Base-by-base conservation (phyloP, 257 asterid genomes). In the Fraxinus cuspidata region DNA sequence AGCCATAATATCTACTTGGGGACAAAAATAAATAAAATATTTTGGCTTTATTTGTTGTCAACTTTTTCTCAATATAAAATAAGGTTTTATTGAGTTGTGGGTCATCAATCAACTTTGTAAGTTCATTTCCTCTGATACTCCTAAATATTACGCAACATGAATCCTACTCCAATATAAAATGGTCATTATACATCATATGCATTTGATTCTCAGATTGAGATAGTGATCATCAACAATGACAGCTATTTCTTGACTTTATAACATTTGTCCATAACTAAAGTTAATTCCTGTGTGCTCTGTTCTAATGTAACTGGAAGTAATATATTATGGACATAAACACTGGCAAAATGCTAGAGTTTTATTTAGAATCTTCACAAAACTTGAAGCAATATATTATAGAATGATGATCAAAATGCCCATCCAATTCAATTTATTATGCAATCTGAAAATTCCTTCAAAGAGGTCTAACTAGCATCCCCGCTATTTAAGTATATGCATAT, bases 161-260 rank as follows among this genome's bases (percentile, higher is more conserved):
- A 32, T 56, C 40, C 13, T 23, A 38, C 64, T 42, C 49, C 47
- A 21, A 37, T 37, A 16, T 67, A 25, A 56, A 25, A 25, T 75
- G 19, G 58, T 71, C 76, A 70, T 42, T 73, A 29, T 5, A 63
- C 49, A 44, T 56, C 23, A 38, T 38, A 44, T 47, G 44, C 71
- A 77, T 58, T 56, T 70, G 44, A 21, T 53, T 49, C 76, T 49
- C 15, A 70, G 76, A 64, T 35, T 23, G 72, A 75, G 71, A 18
- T 58, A n/a, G 29, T 8, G 29, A 58, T 21, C 11, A 23, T 58
- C 67, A 58, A 58, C 65, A 64, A 40, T 27, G 70, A 65, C 19
- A 76, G 18, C 32, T 42, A 66, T 76, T 11, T 5, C 1, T 3
- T 65, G 34, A 19, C 51, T 76, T 42, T 19, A 29, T 76, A 3